Evolutionary conservation across 257 asterid species (phyloP), one percentile per base, ranked within the genome.

Genomic region (Fraxinus anomala): DNA sequence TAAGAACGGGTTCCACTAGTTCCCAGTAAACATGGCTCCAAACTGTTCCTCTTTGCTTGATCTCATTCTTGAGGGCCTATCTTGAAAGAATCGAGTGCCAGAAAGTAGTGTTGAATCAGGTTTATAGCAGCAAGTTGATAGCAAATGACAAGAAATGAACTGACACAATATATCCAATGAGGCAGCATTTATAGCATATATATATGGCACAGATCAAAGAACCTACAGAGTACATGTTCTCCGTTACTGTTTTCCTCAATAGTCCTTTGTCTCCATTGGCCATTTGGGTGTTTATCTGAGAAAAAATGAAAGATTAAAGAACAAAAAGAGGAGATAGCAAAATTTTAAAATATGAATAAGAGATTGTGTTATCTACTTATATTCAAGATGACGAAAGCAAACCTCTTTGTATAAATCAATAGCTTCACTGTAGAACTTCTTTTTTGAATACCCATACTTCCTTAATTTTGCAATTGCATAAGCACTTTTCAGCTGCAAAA

Each of bases 11-110:
- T 83, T 86, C 90, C 70, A 94, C 39, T 81, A 94, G 84, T 78
- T 94, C 97, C 99, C 99, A 94, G 83, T 92, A 82, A 83, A 94
- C 88, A 44, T 69, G 70, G 76, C 86, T 88, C 99, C 99, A 94
- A 74, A 83, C 83, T 31, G 87, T 77, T 84, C 90, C 96, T 84
- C 97, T 89, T 23, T 87, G 92, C 92, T 91, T 94, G 85, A 92
- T 92, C 87, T 94, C 99, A 83, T 92, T 94, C 96, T 94, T 94
- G 77, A 94, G 91, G 78, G 88, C 91, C 99, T 94, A 87, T 80
- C 85, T 73, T 42, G 71, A 76, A 54, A 80, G 68, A 84, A 68
- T 39, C 56, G 82, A 84, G 77, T 33, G 79, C 77, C 77, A 80
- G 31, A 71, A 59, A 68, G 69, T 79, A 73, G 74, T 56, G 77